phyloP scores from a whole-genome alignment of 345 rosid species.

The Eutrema yunnanense region DNA sequence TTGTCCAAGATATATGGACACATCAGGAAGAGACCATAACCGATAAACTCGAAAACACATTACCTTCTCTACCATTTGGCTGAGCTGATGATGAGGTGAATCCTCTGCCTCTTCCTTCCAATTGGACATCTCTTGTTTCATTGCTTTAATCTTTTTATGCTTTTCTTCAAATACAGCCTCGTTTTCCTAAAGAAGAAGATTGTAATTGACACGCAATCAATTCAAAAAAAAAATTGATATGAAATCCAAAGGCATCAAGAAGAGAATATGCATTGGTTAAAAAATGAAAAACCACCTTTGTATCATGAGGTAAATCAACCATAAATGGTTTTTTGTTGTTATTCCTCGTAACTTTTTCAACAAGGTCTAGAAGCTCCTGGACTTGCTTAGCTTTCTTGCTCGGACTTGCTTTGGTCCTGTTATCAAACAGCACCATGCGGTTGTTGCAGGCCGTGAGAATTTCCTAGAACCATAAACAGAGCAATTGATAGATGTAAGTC shows the following conservation, averaged over 20 bases:
- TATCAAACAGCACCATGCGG: slow-evolving; percentile 53
- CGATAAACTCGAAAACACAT: too few relatives aligned
- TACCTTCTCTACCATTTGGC: too few relatives aligned
- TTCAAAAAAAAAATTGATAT: too few relatives aligned
- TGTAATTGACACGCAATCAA: neutral
- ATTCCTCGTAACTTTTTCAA: slow-evolving; percentile 33
- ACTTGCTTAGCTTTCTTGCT: slow-evolving; percentile 42
- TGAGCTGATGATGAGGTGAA: too few relatives aligned
- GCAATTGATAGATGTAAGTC: neutral
- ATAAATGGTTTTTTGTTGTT: slow-evolving; percentile 64
- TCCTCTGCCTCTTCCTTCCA: too few relatives aligned
- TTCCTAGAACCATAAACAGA: slow-evolving; percentile 36
- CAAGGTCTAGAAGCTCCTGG: slow-evolving; percentile 47
- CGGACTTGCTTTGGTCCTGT: slow-evolving; percentile 47
- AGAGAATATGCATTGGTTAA: neutral
- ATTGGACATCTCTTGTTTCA: too few relatives aligned
- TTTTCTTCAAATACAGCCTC: too few relatives aligned
- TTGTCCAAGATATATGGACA: too few relatives aligned
- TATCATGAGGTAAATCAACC: slow-evolving; percentile 46
- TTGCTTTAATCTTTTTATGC: neutral
- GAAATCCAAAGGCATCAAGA: neutral
- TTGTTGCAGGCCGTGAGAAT: slow-evolving; percentile 47
- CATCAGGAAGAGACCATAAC: too few relatives aligned
- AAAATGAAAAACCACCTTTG: slow-evolving; percentile 28
- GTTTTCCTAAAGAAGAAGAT: neutral